Evolutionary conservation across 73 alveolate species (phyloP), one percentile per base, ranked within the genome.

Genomic region (Urostyla sp.): DNA sequence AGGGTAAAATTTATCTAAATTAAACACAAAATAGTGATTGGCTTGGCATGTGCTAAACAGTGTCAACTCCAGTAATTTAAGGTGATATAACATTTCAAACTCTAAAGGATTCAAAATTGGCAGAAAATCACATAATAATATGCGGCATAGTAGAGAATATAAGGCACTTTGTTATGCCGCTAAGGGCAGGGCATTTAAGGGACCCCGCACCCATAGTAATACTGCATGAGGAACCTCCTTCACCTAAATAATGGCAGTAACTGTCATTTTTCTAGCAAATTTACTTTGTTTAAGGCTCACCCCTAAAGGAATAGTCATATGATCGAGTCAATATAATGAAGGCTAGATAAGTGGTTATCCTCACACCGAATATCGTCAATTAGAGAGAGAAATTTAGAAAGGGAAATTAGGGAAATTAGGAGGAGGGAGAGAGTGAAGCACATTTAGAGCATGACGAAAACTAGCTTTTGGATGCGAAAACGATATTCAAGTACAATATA

Each of bases 121-220:
- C 98, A 21, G 88, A 96, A 87, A 94, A 95, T 58, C 99, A 96
- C 75, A 95, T 96, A 37, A 90, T 96, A 6, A 92, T 96, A 8
- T 96, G 99, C 72, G 99, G 99, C 20, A 81, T 92, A 31, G 96
- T 95, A 31, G 97, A 95, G 60, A 96, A 94, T 84, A 89, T 96
- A 73, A 87, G 90, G 0, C 94, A 95, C 76, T 94, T 96, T 52
- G 94, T 96, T 21, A 85, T 86, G 80, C 99, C 99, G 10, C 77
- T 96, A 49, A 85, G 99, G 66, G 96, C 98, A 0, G 84, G 82
- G 66, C 93, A 96, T 80, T 81, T 94, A 32, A 83, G 79, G n/a
- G 92, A 94, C 57, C 88, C 93, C 38, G 91, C 97, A 23, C 96
- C 98, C 18, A 96, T 96, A 4, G 98, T 96, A 11, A 92, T 96